Base-by-base conservation (phyloP, 75 land plant species). In the Sequoiadendron giganteum region DNA sequence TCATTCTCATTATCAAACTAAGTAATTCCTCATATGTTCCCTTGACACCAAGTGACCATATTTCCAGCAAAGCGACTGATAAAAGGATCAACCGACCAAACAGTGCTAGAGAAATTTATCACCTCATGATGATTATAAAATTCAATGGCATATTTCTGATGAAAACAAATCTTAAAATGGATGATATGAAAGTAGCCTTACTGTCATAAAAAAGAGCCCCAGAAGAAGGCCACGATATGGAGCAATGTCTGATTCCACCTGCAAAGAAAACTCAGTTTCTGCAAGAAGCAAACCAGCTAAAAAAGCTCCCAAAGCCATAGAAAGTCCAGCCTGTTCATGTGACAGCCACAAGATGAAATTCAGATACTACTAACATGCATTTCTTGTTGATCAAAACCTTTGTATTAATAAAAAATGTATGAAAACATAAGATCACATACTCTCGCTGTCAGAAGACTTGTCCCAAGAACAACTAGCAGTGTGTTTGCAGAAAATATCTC, bases 401-500 rank as follows among this genome's bases (percentile, higher is more conserved):
- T 10, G 15, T 28, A 47, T 42, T 42, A 79, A 25, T 0, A 40
- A 47, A 13, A 21, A 14, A 10, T 54, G 56, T 16, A 83, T 43
- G n/a, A 7, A 32, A 85, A 80, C 76, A 56, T 15, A 56, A 36
- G 38, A 61, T 16, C 38, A 56, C 92, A 49, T 96, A 98, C 99
- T 95, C 99, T 89, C 6, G 99, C 99, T 42, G 99, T 98, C 61
- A 98, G 93, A 30, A 98, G 95, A 92, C 99, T 98, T 34, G 99
- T 98, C 82, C 97, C 99, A 82, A 98, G 94, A 86, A 98, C 96
- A 87, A 98, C 99, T 89, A 98, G 93, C 30, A 98, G 94, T 32
- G 99, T 98, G 88, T 97, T 98, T 56, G 99, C 99, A 89, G 99
- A 98, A 92, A 98, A 98, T 80, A 98, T 98, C 85, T 98, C 99